Conservation (phyloP, 2,329 filamentous ascomycete genomes). For the Beauveria scarabaeidicola region DNA sequence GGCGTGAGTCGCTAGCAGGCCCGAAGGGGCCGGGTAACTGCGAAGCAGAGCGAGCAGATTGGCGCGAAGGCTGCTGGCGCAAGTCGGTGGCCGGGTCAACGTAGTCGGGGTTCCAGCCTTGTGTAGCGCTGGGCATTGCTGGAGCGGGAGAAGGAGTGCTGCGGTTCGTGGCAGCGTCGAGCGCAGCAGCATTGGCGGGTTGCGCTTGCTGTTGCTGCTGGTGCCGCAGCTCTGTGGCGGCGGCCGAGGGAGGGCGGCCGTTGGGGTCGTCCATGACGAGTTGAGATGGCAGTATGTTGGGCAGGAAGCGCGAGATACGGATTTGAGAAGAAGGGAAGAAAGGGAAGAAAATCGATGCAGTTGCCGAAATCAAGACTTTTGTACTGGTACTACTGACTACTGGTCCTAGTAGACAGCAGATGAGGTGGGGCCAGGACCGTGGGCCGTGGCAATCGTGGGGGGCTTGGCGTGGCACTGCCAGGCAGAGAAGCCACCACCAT, state of each 20-base stretch:
- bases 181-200: not conserved
- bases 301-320: not conserved
- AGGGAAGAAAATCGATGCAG: not conserved
- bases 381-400: no score
- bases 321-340: not conserved
- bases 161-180: not conserved
- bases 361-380: not conserved
- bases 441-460: no score
- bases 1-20: not conserved
- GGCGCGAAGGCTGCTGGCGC: not conserved
- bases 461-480: no score
- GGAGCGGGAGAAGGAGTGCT: not conserved
- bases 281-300: not conserved
- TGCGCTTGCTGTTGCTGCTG: not conserved
- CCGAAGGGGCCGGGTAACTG: not conserved
- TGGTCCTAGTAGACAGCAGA: no score
- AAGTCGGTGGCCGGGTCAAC: not conserved
- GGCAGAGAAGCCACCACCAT: not conserved
- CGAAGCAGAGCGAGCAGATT: conserved; percentile 3
- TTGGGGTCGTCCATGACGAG: conserved; percentile 4
- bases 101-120: not conserved
- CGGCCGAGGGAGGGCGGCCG: not conserved
- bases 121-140: not conserved
- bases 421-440: not conserved
- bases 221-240: conserved; percentile 1